Conservation (phyloP, 495 filamentous ascomycete genomes). For the Hypomontagnella monticulosa region DNA sequence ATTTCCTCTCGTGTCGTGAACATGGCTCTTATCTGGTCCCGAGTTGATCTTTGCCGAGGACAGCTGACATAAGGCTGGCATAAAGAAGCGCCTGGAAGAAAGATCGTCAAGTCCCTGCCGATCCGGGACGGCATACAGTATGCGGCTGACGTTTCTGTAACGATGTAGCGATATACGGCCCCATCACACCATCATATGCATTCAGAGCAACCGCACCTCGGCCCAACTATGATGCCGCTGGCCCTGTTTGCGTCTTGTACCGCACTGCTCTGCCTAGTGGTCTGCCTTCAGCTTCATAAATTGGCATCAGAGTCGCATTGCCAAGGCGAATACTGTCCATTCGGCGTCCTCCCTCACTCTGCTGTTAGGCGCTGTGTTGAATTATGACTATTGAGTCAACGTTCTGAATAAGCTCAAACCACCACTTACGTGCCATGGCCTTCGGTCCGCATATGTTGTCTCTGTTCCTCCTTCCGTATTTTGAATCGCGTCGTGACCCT, state of each 20-base stretch:
- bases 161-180: conserved; percentile 3
- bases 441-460: conserved; percentile 10
- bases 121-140: conserved; percentile 21
- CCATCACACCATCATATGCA: conserved; percentile 29
- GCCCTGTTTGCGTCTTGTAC: conserved; percentile 23
- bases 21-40: not conserved
- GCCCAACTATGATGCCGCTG: conserved; percentile 25
- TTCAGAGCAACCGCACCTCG: conserved; percentile 36
- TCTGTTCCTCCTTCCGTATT: conserved; percentile 38
- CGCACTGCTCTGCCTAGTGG: conserved; percentile 12
- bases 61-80: conserved; percentile 22
- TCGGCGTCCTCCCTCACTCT: conserved; percentile 9
- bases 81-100: not conserved
- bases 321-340: conserved; percentile 22
- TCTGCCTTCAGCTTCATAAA: conserved; percentile 21
- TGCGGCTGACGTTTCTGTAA: conserved; percentile 35
- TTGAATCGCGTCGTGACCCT: conserved; percentile 26
- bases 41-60: conserved; percentile 21
- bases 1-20: not conserved
- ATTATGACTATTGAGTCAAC: conserved; percentile 4
- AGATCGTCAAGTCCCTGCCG: conserved; percentile 20
- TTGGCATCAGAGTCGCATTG: conserved; percentile 26
- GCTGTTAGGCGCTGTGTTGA: conserved; percentile 5
- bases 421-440: not conserved
- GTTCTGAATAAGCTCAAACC: conserved; percentile 25